These are phyloP conservation scores for Rosa rugosa DNA, from an alignment of 306 rosid species.

Conservation along the genomic window DNA sequence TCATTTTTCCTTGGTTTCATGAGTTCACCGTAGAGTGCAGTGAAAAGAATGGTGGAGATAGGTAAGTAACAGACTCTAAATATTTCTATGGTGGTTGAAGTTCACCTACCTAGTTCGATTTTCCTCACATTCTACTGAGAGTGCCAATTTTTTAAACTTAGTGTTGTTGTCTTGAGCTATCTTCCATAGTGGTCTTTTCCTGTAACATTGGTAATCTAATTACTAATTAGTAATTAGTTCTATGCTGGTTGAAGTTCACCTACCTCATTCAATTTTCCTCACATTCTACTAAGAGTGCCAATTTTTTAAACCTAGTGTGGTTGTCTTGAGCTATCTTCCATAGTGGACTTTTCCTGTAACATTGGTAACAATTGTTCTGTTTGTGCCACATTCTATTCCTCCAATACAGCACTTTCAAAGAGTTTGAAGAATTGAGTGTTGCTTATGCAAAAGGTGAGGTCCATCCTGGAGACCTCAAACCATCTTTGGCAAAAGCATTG, in stretches of 20 bases:
- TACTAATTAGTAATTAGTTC: no score
- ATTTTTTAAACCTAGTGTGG: neutral
- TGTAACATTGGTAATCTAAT: no score
- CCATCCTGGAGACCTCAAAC: slow-evolving; percentile 79
- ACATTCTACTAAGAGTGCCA: no score
- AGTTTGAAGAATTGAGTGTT: slow-evolving; percentile 55
- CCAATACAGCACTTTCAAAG: slow-evolving; percentile 46
- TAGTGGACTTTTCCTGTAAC: slow-evolving; percentile 1
- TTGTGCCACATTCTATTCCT: slow-evolving; percentile 3
- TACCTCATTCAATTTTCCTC: no score
- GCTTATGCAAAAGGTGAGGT: slow-evolving; percentile 61
- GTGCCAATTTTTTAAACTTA: neutral
- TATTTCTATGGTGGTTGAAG: neutral
- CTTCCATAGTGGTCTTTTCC: no score
- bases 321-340: slow-evolving; percentile 17
- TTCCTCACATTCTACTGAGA: neutral
- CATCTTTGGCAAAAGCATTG: slow-evolving; percentile 66
- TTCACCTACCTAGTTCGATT: no score
- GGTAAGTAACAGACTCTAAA: slow-evolving; percentile 44
- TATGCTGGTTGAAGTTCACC: no score
- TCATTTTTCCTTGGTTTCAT: slow-evolving; percentile 70
- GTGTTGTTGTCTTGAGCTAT: neutral
- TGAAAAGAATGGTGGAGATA: slow-evolving; percentile 64
- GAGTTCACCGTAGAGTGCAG: slow-evolving; percentile 69
- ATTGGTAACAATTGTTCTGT: slow-evolving; percentile 14